phyloP scores from a whole-genome alignment of 306 rosid species.

The Medicago ruthenica region DNA sequence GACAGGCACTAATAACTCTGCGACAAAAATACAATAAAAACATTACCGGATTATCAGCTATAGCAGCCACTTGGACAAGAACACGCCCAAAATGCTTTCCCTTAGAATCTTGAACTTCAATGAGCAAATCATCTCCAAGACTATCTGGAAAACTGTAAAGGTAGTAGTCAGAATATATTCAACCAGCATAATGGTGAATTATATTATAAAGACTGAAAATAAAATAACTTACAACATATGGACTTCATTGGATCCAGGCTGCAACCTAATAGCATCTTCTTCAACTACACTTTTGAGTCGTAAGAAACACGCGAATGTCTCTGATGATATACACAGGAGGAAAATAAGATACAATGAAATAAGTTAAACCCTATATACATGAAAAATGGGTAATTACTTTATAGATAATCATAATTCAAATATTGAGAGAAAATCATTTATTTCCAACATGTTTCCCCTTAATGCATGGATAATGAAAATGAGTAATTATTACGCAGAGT shows the following conservation, averaged over 20 bases:
- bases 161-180: slow-evolving; percentile 53
- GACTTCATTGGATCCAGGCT: slow-evolving; percentile 93
- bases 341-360: slow-evolving; percentile 32
- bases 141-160: slow-evolving; percentile 95
- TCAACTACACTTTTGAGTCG: slow-evolving; percentile 86
- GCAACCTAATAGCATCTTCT: slow-evolving; percentile 85
- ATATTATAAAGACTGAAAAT: slow-evolving; percentile 11
- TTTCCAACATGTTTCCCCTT: not conserved
- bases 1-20: slow-evolving; percentile 24
- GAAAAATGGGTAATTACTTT: not conserved
- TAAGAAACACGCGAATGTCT: slow-evolving; percentile 74
- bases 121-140: slow-evolving; percentile 85
- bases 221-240: slow-evolving; percentile 78
- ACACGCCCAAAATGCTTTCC: slow-evolving; percentile 83
- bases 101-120: slow-evolving; percentile 96
- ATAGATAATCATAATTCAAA: slow-evolving; percentile 13
- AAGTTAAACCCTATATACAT: slow-evolving; percentile 1
- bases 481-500: slow-evolving; percentile 1
- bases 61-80: slow-evolving; percentile 79
- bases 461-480: slow-evolving; percentile 6
- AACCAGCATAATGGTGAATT: slow-evolving; percentile 33
- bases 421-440: not conserved
- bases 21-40: slow-evolving; percentile 21
- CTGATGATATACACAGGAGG: slow-evolving; percentile 56
- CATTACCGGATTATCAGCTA: slow-evolving; percentile 88